Evolutionary conservation across 192 early-diverging fungal species (phyloP).

Genomic region (Glomus cerebriforme): DNA sequence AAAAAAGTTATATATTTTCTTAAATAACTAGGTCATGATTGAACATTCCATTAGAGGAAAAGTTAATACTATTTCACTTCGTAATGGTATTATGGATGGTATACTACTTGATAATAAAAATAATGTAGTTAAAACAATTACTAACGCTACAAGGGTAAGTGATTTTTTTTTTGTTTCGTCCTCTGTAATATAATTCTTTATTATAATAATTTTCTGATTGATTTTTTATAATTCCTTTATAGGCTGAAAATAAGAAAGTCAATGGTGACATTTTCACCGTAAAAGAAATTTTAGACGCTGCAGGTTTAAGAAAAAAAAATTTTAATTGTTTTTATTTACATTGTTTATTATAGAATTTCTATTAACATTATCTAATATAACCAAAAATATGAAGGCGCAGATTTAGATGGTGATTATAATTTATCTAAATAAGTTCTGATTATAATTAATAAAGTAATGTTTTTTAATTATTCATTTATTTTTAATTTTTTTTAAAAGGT

Average conservation of each 20-base stretch:
- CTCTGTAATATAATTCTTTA: neutral
- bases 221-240: neutral
- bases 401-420: neutral
- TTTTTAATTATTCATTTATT: neutral
- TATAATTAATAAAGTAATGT: too few species aligned
- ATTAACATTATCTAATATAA: too few species aligned
- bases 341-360: neutral
- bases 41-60: slow-evolving; percentile 48
- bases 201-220: neutral
- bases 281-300: slow-evolving; percentile 39
- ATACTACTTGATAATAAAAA: slow-evolving; percentile 33
- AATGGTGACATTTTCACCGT: slow-evolving; percentile 44
- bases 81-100: slow-evolving; percentile 42
- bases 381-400: neutral
- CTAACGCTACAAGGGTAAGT: slow-evolving; percentile 31
- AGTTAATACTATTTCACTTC: slow-evolving; percentile 40
- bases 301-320: too few species aligned
- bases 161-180: neutral
- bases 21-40: slow-evolving; percentile 35
- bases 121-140: slow-evolving; percentile 34
- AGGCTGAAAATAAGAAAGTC: neutral
- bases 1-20: neutral
- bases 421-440: neutral
- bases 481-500: neutral
- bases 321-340: neutral